phyloP scores from a whole-genome alignment of 345 rosid species.

The Barbarea vulgaris region DNA sequence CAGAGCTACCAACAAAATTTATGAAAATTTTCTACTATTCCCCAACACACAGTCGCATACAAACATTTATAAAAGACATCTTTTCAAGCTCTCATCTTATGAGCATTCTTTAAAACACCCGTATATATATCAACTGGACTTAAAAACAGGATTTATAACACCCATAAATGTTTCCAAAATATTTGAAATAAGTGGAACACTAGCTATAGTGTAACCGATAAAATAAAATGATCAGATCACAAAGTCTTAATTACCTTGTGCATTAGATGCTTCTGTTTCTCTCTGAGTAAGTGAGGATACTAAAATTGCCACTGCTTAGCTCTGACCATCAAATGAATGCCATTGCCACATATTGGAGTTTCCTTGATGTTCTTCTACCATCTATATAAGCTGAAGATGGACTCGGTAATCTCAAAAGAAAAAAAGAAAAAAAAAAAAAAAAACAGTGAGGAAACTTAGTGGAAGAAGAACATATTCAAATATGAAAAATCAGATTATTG shows the following conservation, averaged over 20 bases:
- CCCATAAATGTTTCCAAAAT: neutral
- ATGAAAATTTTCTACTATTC: too few species aligned
- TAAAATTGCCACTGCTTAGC: neutral
- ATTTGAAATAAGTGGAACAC: neutral
- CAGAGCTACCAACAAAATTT: neutral
- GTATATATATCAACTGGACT: neutral
- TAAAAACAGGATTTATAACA: neutral
- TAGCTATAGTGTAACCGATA: neutral
- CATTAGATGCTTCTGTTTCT: neutral
- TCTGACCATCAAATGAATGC: too few species aligned
- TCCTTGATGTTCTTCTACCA: too few species aligned
- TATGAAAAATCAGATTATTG: neutral
- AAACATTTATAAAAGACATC: neutral
- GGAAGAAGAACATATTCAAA: neutral
- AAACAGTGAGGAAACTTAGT: neutral
- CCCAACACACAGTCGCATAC: too few species aligned
- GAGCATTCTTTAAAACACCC: neutral
- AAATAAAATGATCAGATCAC: neutral
- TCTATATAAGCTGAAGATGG: too few species aligned
- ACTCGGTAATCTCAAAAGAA: too few species aligned
- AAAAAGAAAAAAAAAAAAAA: too few species aligned
- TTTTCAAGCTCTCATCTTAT: neutral
- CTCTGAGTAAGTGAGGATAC: neutral
- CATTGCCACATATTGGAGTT: too few species aligned
- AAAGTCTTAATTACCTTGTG: neutral